Conservation (phyloP, 129 eudicot species). For the Glebionis coronaria region DNA sequence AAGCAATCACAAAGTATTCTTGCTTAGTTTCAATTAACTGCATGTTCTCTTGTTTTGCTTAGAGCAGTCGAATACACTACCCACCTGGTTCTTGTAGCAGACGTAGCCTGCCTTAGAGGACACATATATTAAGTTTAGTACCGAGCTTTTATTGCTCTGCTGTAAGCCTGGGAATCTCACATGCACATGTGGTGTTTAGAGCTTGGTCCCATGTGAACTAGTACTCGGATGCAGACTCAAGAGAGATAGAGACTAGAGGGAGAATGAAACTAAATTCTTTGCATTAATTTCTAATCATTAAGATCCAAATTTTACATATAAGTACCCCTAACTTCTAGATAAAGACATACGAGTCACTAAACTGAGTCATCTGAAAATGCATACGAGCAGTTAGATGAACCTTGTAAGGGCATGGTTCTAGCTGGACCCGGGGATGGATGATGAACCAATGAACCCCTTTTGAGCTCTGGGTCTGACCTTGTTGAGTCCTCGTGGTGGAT, state of each 20-base stretch:
- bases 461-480: conserved; percentile 49
- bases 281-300: conserved; percentile 41
- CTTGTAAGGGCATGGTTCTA: conserved; percentile 49
- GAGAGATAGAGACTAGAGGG: conserved; percentile 10
- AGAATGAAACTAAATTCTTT: conserved; percentile 14
- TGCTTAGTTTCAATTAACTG: neutral
- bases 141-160: conserved; percentile 22
- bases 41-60: conserved; percentile 12
- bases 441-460: conserved; percentile 35
- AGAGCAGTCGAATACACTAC: conserved; percentile 4
- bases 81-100: conserved; percentile 9
- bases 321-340: neutral
- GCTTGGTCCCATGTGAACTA: conserved; percentile 40
- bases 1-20: neutral
- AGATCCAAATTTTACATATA: conserved; percentile 22
- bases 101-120: neutral
- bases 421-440: conserved; percentile 47
- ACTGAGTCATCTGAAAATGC: conserved; percentile 82
- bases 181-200: conserved; percentile 47
- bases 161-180: conserved; percentile 43
- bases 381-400: conserved; percentile 79
- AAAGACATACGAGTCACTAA: conserved; percentile 23
- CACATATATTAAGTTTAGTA: conserved; percentile 13
- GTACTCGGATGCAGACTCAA: conserved; percentile 25
- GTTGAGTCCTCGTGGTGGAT: conserved; percentile 59